These are phyloP conservation scores for Graphium sp. DNA, from an alignment of 2,329 filamentous ascomycete species.

Conservation along the genomic window DNA sequence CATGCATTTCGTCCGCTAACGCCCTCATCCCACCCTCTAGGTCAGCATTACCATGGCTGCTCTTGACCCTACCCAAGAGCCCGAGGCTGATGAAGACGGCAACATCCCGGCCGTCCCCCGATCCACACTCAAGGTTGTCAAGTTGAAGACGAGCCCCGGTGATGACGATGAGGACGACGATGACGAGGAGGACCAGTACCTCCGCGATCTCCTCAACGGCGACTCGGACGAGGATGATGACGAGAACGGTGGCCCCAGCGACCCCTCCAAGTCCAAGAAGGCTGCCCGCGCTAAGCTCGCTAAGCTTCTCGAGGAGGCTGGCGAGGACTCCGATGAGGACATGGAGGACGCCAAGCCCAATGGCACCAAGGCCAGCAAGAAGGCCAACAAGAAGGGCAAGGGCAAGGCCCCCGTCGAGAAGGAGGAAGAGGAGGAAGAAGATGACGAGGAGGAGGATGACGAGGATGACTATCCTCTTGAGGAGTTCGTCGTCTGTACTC, in stretches of 20 bases:
- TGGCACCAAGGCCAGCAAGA: constrained; percentile 38
- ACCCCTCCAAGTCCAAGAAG: constrained; percentile 79
- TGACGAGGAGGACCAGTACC: constrained; percentile 50
- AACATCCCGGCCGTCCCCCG: constrained; percentile 48
- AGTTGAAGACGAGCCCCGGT: constrained; percentile 44
- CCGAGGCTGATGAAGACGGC: constrained; percentile 46
- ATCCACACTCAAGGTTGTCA: constrained; percentile 83
- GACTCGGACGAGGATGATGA: constrained; percentile 33
- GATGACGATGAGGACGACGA: constrained; percentile 35
- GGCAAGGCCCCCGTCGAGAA: constrained; percentile 45
- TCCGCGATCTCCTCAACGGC: constrained; percentile 32
- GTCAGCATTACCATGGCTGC: constrained; percentile 98
- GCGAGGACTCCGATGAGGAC: constrained; percentile 38
- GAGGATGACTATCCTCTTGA: constrained; percentile 59
- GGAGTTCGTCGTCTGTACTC: constrained; percentile 87
- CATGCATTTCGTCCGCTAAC: not conserved
- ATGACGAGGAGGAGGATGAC: constrained; percentile 35
- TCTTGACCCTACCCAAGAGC: constrained; percentile 71
- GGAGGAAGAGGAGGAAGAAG: constrained; percentile 42
- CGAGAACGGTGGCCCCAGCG: constrained; percentile 77
- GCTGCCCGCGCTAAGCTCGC: constrained; percentile 62
- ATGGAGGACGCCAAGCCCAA: constrained; percentile 55
- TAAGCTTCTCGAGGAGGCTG: constrained; percentile 53
- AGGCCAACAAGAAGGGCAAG: constrained; percentile 52
- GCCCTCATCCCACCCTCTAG: constrained; percentile 32